Base-by-base conservation (phyloP, 2,329 filamentous ascomycete genomes). In the Fusarium sp. region DNA sequence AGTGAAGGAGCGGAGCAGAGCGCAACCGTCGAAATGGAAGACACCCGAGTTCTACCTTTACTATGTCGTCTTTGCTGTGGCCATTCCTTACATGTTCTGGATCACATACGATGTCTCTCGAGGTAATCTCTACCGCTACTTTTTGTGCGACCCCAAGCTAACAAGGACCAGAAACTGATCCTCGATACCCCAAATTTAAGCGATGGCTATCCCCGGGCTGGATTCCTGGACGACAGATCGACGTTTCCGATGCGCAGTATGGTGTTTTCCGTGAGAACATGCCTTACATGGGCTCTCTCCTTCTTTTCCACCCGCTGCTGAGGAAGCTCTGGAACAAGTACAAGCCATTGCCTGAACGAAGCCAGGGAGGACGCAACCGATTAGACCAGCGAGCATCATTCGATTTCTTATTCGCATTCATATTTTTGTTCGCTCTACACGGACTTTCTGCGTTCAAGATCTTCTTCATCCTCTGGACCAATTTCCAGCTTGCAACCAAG, bases 151-250 rank as follows among this genome's bases (percentile, higher is more conserved):
- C 35, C 4, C 25, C 5, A 18, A 43, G 18, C 74, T 80, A 68
- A 81, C 60, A 30, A 16, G 16, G 38, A 54, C 46, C 65, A 97
- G 95, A 92, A 67, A 91, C 91, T 40, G 93, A 98, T 80, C 93
- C 94, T 9, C 91, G 93, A 75, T 99, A 96, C 80, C 81, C 87
- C 66, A 93, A 92, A 75, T 98, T 92, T 80, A 88, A 92, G 69
- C 85, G 86, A 67, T 85, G 92, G 43, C 88, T 99, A 21, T 91
- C 90, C 5, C 87, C 91, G 13, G 97, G 96, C 75, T 99, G 96
- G 96, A 93, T 99, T 64, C 93, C 93, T 12, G 96, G 96, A 32
- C 93, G 96, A 67, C 94, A 94, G 87, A 94, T 98, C 71, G 96
- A 99, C 83, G 91, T 95, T 72, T 96, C 95, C 43, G 96, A 99